Conservation (phyloP, 352 stramenopile genomes). For the Pythium phragmiticola region DNA sequence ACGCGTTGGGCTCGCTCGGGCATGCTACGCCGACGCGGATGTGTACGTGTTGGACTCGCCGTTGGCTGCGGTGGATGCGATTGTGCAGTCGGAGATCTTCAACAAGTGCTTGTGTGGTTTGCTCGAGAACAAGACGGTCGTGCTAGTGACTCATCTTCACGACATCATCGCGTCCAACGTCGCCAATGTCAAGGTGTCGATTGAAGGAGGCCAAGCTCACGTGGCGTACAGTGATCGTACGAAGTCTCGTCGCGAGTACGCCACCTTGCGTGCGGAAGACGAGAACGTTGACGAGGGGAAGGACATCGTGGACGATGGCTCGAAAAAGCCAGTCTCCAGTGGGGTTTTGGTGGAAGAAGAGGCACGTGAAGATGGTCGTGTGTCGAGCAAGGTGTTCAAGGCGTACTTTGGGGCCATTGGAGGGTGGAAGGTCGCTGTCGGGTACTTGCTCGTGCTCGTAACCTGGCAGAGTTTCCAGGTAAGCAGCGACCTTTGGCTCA, state of each 20-base stretch:
- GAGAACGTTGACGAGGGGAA: background rate
- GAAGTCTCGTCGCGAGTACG: slow-evolving; percentile 8
- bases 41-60: slow-evolving; percentile 92
- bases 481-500: slow-evolving; percentile 87
- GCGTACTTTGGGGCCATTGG: slow-evolving; percentile 27
- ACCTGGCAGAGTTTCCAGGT: slow-evolving; percentile 74
- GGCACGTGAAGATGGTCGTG: slow-evolving; percentile 18
- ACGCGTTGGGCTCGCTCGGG: slow-evolving; percentile 59
- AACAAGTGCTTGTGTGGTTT: slow-evolving; percentile 46
- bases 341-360: slow-evolving; percentile 27
- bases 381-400: slow-evolving; percentile 20
- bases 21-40: slow-evolving; percentile 60
- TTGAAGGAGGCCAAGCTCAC: slow-evolving; percentile 5
- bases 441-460: slow-evolving; percentile 22
- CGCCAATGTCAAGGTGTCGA: slow-evolving; percentile 25
- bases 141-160: slow-evolving; percentile 92
- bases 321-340: background rate
- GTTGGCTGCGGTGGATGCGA: slow-evolving; percentile 91
- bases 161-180: slow-evolving; percentile 52
- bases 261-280: slow-evolving; percentile 2
- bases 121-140: slow-evolving; percentile 59
- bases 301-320: background rate
- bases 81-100: slow-evolving; percentile 94
- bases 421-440: slow-evolving; percentile 4
- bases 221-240: background rate